Percentiles rank a stretch among this genome's conserved stretches.
These are phyloP conservation scores for Fomitopsis betulina DNA, from an alignment of 1,284 basidiomycete genomes.

Conservation along the genomic window DNA sequence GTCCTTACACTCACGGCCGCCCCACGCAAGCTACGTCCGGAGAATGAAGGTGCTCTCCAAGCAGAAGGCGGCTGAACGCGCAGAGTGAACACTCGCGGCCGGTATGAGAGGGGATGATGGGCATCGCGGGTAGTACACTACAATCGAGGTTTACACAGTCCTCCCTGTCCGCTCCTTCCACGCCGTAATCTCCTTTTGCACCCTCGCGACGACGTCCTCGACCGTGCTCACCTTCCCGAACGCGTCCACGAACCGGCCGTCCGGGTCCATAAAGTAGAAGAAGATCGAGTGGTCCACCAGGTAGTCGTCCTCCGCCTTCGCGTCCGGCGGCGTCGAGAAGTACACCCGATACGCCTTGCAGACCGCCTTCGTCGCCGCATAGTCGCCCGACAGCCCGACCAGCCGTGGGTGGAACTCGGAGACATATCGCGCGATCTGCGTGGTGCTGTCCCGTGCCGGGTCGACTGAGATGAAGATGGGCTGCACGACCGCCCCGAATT, in stretches of 20 bases:
- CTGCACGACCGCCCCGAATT: conserved; percentile 60
- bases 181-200: conserved; percentile 51
- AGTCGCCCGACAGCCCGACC: conserved; percentile 85
- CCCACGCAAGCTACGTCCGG: conserved; percentile 62
- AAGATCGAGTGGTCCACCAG: conserved; percentile 97
- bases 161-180: conserved; percentile 45
- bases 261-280: conserved; percentile 98
- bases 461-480: conserved; percentile 97
- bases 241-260: conserved; percentile 93
- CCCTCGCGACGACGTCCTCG: conserved; percentile 65
- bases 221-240: conserved; percentile 84
- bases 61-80: conserved; percentile 61
- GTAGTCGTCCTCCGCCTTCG: conserved; percentile 87
- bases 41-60: conserved; percentile 80
- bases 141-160: conserved; percentile 21
- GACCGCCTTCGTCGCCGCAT: conserved; percentile 80
- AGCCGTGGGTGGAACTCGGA: conserved; percentile 90
- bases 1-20: conserved; percentile 9
- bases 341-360: conserved; percentile 98
- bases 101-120: neutral
- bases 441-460: conserved; percentile 84
- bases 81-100: conserved; percentile 20
- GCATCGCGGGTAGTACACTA: neutral
- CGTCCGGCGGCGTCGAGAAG: conserved; percentile 94
- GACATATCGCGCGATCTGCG: conserved; percentile 56